These are phyloP conservation scores for Plantago major DNA, from an alignment of 257 asterid genomes.

Conservation along the genomic window DNA sequence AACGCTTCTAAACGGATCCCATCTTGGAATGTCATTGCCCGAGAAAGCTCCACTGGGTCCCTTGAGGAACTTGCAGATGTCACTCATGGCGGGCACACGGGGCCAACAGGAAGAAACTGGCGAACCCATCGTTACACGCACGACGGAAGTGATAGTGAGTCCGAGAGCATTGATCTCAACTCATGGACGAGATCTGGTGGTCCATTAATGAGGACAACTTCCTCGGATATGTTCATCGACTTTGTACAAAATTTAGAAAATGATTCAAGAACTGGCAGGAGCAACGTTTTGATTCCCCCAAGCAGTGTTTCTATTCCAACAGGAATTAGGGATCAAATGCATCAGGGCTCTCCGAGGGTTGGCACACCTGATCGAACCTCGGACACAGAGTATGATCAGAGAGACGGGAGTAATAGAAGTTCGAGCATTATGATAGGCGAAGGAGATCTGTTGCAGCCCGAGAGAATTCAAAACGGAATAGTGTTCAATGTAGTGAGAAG, in stretches of 20 bases:
- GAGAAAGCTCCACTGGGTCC: slow-evolving; percentile 87
- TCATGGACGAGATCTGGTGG: slow-evolving; percentile 98
- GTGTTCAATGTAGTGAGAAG: slow-evolving; percentile 77
- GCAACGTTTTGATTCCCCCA: slow-evolving; percentile 12
- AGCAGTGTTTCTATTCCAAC: slow-evolving; percentile 24
- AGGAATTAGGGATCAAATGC: slow-evolving; percentile 29
- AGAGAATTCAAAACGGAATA: slow-evolving; percentile 71
- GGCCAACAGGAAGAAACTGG: slow-evolving; percentile 30
- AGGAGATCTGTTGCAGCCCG: slow-evolving; percentile 85
- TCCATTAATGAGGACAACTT: slow-evolving; percentile 92
- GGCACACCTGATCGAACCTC: slow-evolving; percentile 46
- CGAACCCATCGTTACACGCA: slow-evolving; percentile 33
- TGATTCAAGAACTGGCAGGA: slow-evolving; percentile 32
- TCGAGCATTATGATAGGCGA: slow-evolving; percentile 63
- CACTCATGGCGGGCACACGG: slow-evolving; percentile 15
- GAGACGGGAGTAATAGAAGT: slow-evolving; percentile 28
- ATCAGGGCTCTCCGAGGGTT: slow-evolving; percentile 32
- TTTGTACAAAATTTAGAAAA: slow-evolving; percentile 62
- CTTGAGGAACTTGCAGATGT: slow-evolving; percentile 69
- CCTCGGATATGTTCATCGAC: slow-evolving; percentile 77
- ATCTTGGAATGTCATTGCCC: slow-evolving; percentile 84
- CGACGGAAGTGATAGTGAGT: slow-evolving; percentile 84
- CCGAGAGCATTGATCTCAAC: slow-evolving; percentile 55
- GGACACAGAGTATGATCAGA: slow-evolving; percentile 47
- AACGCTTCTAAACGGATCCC: slow-evolving; percentile 79